These are phyloP conservation scores for Ogataea naganishii DNA, from an alignment of 805 yeast genomes.

Conservation along the genomic window DNA sequence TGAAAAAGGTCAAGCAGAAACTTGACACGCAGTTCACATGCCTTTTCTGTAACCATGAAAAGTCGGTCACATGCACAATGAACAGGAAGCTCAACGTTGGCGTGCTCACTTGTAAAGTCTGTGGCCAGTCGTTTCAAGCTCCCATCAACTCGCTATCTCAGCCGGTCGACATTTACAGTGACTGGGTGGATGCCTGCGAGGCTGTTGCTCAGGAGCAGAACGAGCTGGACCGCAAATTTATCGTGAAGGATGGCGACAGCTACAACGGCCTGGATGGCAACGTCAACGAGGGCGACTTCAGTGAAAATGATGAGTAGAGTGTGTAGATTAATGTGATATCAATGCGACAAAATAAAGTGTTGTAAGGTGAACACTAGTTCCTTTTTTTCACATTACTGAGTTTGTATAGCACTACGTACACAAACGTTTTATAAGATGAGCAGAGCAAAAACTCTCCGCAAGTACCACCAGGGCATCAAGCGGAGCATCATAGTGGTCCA, in stretches of 20 bases:
- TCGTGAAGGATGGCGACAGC: conserved; percentile 29
- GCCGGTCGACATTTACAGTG: conserved; percentile 92
- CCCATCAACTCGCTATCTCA: conserved; percentile 76
- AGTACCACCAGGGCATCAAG: too few species aligned
- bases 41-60: conserved; percentile 92
- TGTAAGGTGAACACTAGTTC: too few species aligned
- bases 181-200: conserved; percentile 97
- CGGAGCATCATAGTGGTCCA: too few species aligned
- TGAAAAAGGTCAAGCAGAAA: conserved; percentile 65
- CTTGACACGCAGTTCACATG: conserved; percentile 83
- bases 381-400: too few species aligned
- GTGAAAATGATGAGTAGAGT: conserved; percentile 16
- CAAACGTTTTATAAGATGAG: too few species aligned
- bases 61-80: conserved; percentile 77
- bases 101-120: conserved; percentile 77
- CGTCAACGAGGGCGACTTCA: conserved; percentile 17
- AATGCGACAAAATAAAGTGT: too few species aligned
- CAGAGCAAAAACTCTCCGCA: too few species aligned
- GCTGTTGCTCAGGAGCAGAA: conserved; percentile 65
- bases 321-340: too few species aligned
- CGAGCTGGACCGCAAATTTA: conserved; percentile 12
- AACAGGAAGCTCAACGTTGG: conserved; percentile 87
- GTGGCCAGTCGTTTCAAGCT: conserved; percentile 90
- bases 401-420: too few species aligned
- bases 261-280: conserved; percentile 24